Evolutionary conservation across 306 rosid genomes (phyloP).

Genomic region (Heteromeles arbutifolia): DNA sequence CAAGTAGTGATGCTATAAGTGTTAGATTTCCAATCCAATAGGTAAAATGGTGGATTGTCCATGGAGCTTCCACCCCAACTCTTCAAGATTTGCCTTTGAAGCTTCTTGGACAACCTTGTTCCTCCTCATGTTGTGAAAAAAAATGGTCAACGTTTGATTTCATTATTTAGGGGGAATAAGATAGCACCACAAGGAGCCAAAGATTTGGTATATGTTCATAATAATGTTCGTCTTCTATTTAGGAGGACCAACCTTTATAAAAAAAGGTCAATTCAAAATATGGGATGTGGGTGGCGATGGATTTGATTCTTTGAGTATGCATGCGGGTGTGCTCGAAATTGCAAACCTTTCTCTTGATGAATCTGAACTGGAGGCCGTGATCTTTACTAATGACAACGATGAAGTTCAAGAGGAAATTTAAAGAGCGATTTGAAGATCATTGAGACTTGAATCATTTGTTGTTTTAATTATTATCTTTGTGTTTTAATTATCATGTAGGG

Average conservation of each 20-base stretch:
- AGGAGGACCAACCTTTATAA: neutral
- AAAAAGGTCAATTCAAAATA: neutral
- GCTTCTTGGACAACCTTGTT: neutral
- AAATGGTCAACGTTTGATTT: neutral
- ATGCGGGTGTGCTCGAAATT: neutral
- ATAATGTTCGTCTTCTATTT: neutral
- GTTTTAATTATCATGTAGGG: no score
- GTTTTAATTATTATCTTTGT: no score
- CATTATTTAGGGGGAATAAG: neutral
- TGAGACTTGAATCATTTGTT: no score
- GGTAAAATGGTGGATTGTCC: neutral
- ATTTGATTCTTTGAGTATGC: neutral
- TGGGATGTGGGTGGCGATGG: neutral
- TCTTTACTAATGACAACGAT: neutral
- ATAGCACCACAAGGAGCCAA: neutral
- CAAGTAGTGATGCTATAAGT: neutral
- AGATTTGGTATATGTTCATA: neutral
- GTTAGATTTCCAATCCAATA: neutral
- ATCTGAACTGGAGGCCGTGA: neutral
- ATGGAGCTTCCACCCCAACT: neutral
- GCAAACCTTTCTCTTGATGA: neutral
- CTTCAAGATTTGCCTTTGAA: neutral
- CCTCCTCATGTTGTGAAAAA: neutral
- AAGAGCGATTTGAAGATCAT: no score
- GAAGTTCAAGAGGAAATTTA: no score